Percentiles rank a stretch among this genome's conserved stretches.
phyloP scores from a whole-genome alignment of 2,329 filamentous ascomycete genomes.

The Colletotrichum eremochloae region DNA sequence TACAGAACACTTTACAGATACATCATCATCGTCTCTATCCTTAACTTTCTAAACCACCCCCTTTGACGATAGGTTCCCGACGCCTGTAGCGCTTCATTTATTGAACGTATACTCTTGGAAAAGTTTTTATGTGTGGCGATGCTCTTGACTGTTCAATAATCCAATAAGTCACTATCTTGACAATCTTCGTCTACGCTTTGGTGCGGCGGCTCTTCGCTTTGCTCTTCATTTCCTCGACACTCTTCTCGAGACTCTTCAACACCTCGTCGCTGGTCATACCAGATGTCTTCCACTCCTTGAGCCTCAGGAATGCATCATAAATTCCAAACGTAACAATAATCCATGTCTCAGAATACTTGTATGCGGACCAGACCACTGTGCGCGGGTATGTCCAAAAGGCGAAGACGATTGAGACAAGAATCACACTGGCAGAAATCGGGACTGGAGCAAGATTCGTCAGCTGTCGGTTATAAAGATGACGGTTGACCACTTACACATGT shows the following conservation, averaged over 20 bases:
- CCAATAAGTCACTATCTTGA: too few species aligned
- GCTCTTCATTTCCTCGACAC: not conserved
- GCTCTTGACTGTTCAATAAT: too few species aligned
- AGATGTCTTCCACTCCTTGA: not conserved
- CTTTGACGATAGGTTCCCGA: too few species aligned
- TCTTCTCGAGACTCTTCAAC: not conserved
- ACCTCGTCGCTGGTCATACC: not conserved
- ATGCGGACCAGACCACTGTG: not conserved
- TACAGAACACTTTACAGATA: too few species aligned
- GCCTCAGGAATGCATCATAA: not conserved
- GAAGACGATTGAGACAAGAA: slow-evolving; percentile 43
- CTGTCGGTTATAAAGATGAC: too few species aligned
- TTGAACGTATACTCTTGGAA: not conserved
- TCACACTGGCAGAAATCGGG: slow-evolving; percentile 42
- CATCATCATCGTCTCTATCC: too few species aligned
- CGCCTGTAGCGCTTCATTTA: not conserved
- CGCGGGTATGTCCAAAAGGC: slow-evolving; percentile 23
- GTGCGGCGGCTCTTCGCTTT: not conserved
- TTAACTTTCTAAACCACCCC: rapidly evolving
- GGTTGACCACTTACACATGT: slow-evolving; percentile 45
- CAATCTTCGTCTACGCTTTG: too few species aligned
- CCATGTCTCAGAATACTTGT: slow-evolving; percentile 10
- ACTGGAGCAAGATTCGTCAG: slow-evolving; percentile 32
- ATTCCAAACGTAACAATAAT: not conserved
- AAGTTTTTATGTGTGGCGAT: too few species aligned